Percentiles rank a stretch among this genome's conserved stretches.
Conservation (phyloP, 805 yeast genomes). For the Metschnikowia reukaufii region DNA sequence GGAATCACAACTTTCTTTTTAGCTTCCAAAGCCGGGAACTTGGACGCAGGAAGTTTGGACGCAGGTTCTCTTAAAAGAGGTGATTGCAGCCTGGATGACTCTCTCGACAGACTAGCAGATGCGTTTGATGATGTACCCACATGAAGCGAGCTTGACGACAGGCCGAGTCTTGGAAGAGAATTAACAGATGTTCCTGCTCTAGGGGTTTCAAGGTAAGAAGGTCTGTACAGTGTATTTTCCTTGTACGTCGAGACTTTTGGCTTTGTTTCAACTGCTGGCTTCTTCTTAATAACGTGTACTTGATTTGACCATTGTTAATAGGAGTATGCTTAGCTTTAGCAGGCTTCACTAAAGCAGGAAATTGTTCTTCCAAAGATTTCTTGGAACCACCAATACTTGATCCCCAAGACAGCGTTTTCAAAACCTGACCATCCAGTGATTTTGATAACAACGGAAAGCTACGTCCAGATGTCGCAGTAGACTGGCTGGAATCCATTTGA, state of each 20-base stretch:
- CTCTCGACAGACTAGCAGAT: conserved; percentile 3
- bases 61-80: conserved; percentile 23
- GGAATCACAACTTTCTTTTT: conserved; percentile 48
- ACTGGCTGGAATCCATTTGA: conserved; percentile 17
- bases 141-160: conserved; percentile 32
- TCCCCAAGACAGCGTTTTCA: conserved; percentile 29
- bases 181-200: conserved; percentile 3
- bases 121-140: conserved; percentile 6
- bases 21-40: conserved; percentile 50
- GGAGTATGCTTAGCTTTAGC: conserved; percentile 25
- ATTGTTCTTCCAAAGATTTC: conserved; percentile 25
- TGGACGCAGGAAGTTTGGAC: conserved; percentile 24
- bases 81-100: conserved; percentile 23
- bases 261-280: conserved; percentile 15
- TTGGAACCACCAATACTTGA: conserved; percentile 10
- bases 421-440: conserved; percentile 11
- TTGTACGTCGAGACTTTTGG: conserved; percentile 17
- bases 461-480: conserved; percentile 9
- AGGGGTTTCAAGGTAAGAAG: conserved; percentile 31
- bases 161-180: conserved; percentile 17
- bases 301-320: conserved; percentile 18
- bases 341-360: conserved; percentile 38
- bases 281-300: conserved; percentile 37
- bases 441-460: conserved; percentile 50
- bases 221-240: conserved; percentile 26